Evolutionary conservation across 306 rosid genomes (phyloP).

Genomic region (Castanopsis chinensis): DNA sequence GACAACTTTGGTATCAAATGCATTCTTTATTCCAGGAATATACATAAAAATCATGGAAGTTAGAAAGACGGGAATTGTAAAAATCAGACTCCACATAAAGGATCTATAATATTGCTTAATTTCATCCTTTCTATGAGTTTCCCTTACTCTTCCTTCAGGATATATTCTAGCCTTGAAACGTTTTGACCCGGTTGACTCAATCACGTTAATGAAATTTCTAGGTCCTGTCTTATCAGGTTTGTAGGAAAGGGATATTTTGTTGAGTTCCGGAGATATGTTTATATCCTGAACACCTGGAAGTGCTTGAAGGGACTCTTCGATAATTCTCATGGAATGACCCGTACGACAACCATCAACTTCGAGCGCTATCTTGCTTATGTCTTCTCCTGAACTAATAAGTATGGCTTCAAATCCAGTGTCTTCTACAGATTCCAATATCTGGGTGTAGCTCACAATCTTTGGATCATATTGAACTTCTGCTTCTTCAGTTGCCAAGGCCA

Average conservation of each 20-base stretch:
- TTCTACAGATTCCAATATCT: constrained; percentile 42
- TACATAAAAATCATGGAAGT: constrained; percentile 84
- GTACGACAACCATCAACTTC: constrained; percentile 45
- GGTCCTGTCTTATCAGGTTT: constrained; percentile 65
- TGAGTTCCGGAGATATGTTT: constrained; percentile 14
- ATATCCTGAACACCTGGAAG: constrained; percentile 55
- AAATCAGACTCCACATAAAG: constrained; percentile 62
- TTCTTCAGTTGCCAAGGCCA: constrained; percentile 79
- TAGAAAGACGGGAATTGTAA: constrained; percentile 67
- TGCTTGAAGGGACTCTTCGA: constrained; percentile 47
- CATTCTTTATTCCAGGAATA: constrained; percentile 51
- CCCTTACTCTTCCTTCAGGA: constrained; percentile 50
- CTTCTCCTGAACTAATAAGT: constrained; percentile 58
- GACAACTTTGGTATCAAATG: constrained; percentile 49
- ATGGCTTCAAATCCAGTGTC: constrained; percentile 63
- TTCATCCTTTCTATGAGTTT: constrained; percentile 44
- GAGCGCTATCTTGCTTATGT: constrained; percentile 66
- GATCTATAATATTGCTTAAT: constrained; percentile 45
- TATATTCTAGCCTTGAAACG: constrained; percentile 59
- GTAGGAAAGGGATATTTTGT: constrained; percentile 62
- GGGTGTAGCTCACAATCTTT: constrained; percentile 37
- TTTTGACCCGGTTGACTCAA: constrained; percentile 62
- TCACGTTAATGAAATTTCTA: constrained; percentile 61
- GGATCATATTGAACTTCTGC: constrained; percentile 73
- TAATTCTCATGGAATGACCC: constrained; percentile 20